Evolutionary conservation across 2,329 filamentous ascomycete species (phyloP).

Genomic region (Triangularia verruculosa): DNA sequence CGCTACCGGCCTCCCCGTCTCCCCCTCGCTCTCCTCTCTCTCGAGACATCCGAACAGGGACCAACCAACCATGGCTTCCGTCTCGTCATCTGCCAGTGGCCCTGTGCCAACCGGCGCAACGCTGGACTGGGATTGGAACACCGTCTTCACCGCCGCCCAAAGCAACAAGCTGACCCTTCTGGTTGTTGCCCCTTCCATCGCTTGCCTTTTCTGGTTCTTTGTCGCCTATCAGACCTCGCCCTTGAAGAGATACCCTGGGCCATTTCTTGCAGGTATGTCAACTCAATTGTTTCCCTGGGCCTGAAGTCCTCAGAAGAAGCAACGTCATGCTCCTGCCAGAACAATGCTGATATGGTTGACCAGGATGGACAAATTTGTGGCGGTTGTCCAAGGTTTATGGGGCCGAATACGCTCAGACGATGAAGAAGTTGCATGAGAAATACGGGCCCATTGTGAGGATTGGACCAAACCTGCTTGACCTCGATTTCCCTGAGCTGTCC

Average conservation of each 20-base stretch:
- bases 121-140: not conserved
- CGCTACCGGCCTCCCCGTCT: not conserved
- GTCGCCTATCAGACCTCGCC: conserved; percentile 32
- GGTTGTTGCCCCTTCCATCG: conserved; percentile 15
- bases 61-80: conserved; percentile 11
- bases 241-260: conserved; percentile 34
- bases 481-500: conserved; percentile 52
- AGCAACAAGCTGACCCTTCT: conserved; percentile 11
- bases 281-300: not conserved
- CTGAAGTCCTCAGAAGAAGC: not conserved
- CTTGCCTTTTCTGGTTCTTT: conserved; percentile 24
- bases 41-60: not conserved
- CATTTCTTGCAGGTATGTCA: conserved; percentile 24
- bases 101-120: not conserved
- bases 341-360: conserved; percentile 5
- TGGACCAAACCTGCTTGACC: conserved; percentile 47
- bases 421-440: conserved; percentile 36
- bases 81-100: conserved; percentile 11
- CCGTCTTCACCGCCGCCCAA: conserved; percentile 7
- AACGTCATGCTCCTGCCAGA: not conserved
- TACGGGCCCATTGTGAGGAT: conserved; percentile 39
- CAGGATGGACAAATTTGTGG: conserved; percentile 38
- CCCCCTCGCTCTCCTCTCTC: not conserved
- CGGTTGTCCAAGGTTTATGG: conserved; percentile 30
- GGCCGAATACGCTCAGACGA: conserved; percentile 29